Conservation (phyloP, 331 rosid genomes). For the Phaseolus coccineus region DNA sequence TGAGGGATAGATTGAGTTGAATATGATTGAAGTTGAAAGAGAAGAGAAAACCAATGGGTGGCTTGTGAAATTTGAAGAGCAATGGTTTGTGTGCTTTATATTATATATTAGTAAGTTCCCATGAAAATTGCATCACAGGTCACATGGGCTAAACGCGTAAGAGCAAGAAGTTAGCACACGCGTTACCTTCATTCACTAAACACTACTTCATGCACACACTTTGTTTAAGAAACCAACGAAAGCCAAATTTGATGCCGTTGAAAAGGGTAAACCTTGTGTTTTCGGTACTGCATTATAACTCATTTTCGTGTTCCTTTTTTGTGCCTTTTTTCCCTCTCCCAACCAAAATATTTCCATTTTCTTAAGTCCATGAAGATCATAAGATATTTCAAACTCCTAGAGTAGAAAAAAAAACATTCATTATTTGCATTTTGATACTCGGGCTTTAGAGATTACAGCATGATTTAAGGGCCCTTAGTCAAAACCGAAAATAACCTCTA, state of each 20-base stretch:
- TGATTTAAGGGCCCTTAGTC: constrained; percentile 37
- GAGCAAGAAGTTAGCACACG: constrained; percentile 36
- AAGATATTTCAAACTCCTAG: constrained; percentile 1
- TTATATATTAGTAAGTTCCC: constrained; percentile 44
- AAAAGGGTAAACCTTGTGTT: constrained; percentile 63
- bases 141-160: constrained; percentile 67
- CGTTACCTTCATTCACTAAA: constrained; percentile 60
- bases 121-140: constrained; percentile 65
- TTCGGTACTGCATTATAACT: constrained; percentile 58
- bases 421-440: not conserved
- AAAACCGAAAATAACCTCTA: constrained; percentile 34
- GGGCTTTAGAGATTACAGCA: not conserved
- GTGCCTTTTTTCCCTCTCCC: not conserved
- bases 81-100: constrained; percentile 28
- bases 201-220: constrained; percentile 52
- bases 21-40: constrained; percentile 20
- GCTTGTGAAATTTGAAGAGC: constrained; percentile 39
- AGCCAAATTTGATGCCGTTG: constrained; percentile 67
- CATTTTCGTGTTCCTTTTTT: not conserved
- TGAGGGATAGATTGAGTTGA: not conserved
- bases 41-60: constrained; percentile 40
- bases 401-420: not conserved
- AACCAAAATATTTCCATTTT: not conserved
- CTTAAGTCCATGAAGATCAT: not conserved
- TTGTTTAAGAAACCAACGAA: constrained; percentile 55